A percentile compares a stretch with the other conserved stretches of the same genome.
Conservation (phyloP, 768 basidiomycete species). For the Rhodotorula taiwanensis region DNA sequence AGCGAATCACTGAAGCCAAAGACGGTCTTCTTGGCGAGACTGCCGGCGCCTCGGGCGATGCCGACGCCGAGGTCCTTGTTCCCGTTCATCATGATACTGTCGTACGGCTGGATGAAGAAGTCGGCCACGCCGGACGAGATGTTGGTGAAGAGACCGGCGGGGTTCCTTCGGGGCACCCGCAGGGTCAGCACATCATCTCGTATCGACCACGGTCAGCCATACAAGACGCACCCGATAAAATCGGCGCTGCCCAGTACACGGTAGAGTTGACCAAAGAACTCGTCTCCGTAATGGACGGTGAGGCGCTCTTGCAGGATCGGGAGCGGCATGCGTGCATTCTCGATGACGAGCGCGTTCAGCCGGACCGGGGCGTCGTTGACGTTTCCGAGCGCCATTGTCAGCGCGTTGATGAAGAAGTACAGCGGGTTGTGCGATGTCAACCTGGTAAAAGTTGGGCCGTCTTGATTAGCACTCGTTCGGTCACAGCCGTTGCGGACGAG, state of each 20-base stretch:
- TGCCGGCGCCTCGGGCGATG: constrained; percentile 73
- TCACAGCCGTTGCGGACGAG: no score
- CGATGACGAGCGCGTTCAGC: constrained; percentile 86
- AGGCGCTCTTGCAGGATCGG: constrained; percentile 80
- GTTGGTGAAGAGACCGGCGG: constrained; percentile 94
- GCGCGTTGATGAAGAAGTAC: constrained; percentile 83
- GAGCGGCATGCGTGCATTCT: constrained; percentile 81
- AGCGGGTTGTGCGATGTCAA: constrained; percentile 66
- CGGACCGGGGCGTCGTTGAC: constrained; percentile 91
- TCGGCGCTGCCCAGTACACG: constrained; percentile 97
- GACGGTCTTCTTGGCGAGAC: constrained; percentile 97
- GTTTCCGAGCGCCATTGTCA: constrained; percentile 95
- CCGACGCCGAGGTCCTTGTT: constrained; percentile 68
- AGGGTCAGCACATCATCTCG: no score
- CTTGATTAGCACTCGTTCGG: no score
- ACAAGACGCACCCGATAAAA: constrained; percentile 51
- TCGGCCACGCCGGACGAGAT: constrained; percentile 96
- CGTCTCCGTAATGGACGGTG: constrained; percentile 84
- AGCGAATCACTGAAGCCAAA: constrained; percentile 93
- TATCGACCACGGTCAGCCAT: not conserved
- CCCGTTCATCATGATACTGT: constrained; percentile 91
- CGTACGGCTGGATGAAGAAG: constrained; percentile 97
- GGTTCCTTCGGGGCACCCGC: constrained; percentile 53
- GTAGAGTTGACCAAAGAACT: constrained; percentile 86
- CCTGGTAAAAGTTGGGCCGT: no score